Base-by-base conservation (phyloP, 139 green algal genomes). In the Chlorella sp. region DNA sequence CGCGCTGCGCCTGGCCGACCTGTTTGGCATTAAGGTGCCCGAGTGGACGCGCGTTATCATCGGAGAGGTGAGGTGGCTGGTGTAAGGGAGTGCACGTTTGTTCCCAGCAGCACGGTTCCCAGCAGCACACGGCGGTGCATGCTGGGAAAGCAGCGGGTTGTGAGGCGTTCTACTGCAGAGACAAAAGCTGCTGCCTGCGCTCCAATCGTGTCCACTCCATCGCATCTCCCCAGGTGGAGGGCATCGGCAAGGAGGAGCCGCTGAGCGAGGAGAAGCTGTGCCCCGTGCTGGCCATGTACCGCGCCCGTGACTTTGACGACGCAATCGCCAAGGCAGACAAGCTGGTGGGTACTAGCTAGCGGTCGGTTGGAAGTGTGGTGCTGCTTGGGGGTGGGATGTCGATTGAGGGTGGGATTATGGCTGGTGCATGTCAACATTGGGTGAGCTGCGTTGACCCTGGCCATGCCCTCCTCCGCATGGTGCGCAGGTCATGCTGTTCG, bases 231-330 rank as follows among this genome's bases (percentile, higher is more conserved):
- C 64, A 75, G 67, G 86, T 88, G 4, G 58, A 81, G 13, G 43
- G 67, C 13, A 87, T 95, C 62, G 92, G 91, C 36, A 48, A 85
- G 36, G 36, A 81, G 4, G 92, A 95, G 88, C 87, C 92, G 7
- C 81, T 95, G 67, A 89, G 76, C 14, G 85, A 90, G 84, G 92
- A 95, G 91, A 95, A 95, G 92, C 90, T 95, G 81, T 94, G 90
- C 87, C 92, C 92, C 28, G 78, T 94, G 44, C 81, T 84, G 54
- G 75, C 38, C 62, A 78, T 78, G 75, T 88, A 88, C 75, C 77
- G 83, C 28, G 87, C 89, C 34, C 7, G 43, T 6, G 77, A 88
- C 86, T 94, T 88, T 76, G 62, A 89, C 3, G 68, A 80, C 32
- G 91, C 85, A 7, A 60, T 94, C 43, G 58, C 86, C 40, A 88